These are phyloP conservation scores for Effrenium voratum DNA, from an alignment of 73 alveolate genomes.

Conservation along the genomic window DNA sequence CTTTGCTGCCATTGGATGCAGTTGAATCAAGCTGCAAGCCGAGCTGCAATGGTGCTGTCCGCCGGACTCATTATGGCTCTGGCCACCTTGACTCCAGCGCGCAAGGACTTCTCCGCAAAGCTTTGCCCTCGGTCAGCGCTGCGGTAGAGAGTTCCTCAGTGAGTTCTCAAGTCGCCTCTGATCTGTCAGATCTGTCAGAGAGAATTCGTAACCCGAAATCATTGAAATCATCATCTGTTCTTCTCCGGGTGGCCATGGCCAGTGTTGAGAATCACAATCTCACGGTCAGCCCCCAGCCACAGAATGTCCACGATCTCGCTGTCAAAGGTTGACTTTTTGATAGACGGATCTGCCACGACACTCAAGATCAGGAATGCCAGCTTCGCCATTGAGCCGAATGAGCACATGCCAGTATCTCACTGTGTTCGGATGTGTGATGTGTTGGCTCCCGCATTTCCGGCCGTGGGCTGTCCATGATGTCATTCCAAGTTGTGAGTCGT, in stretches of 20 bases:
- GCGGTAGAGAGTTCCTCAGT: conserved; percentile 15
- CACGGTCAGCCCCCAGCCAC: conserved; percentile 71
- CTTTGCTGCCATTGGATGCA: background rate
- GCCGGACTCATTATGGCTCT: conserved; percentile 64
- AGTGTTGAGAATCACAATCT: conserved; percentile 59
- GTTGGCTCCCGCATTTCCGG: too few species aligned
- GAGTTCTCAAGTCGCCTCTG: too few species aligned
- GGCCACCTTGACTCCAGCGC: conserved; percentile 15
- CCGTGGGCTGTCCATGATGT: too few species aligned
- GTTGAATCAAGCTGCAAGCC: background rate
- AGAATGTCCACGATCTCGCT: conserved; percentile 46
- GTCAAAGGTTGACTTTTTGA: conserved; percentile 41
- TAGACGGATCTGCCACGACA: too few species aligned
- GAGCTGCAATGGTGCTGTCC: background rate
- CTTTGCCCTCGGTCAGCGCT: background rate
- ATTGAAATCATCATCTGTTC: background rate
- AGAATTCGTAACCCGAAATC: too few species aligned
- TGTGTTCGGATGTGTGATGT: too few species aligned
- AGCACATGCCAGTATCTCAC: too few species aligned
- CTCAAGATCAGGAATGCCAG: too few species aligned
- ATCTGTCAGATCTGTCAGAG: too few species aligned
- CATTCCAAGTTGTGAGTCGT: too few species aligned
- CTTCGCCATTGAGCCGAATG: too few species aligned
- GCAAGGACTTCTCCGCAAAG: background rate
- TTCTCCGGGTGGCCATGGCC: background rate